These are phyloP conservation scores for Hygrophila difformis DNA, from an alignment of 257 asterid species.

Conservation along the genomic window DNA sequence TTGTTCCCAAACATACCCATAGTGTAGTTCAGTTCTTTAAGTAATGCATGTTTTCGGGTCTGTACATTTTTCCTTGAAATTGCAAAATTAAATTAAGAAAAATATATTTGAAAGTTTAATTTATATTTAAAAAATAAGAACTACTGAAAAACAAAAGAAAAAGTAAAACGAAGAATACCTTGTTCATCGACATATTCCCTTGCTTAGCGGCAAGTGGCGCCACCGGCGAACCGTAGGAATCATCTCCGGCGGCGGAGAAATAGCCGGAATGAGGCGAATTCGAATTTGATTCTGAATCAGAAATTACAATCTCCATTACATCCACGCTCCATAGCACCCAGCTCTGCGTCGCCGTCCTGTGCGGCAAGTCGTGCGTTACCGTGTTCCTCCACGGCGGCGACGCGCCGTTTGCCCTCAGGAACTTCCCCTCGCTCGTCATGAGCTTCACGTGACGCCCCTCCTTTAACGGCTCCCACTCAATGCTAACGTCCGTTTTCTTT, in stretches of 20 bases:
- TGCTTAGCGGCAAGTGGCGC: background rate
- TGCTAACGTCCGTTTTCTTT: constrained; percentile 16
- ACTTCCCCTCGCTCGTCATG: constrained; percentile 47
- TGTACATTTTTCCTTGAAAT: too few relatives aligned
- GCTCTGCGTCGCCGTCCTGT: constrained; percentile 59
- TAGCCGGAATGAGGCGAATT: constrained; percentile 27
- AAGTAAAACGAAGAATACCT: constrained; percentile 21
- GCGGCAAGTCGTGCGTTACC: constrained; percentile 68
- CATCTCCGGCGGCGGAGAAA: constrained; percentile 26
- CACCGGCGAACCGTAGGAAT: constrained; percentile 34
- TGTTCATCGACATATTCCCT: constrained; percentile 11
- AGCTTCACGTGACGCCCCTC: constrained; percentile 59
- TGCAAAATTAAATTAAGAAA: too few relatives aligned
- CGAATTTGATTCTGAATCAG: constrained; percentile 24
- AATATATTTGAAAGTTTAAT: too few relatives aligned
- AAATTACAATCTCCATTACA: constrained; percentile 34
- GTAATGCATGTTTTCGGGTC: too few relatives aligned
- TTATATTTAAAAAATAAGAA: too few relatives aligned
- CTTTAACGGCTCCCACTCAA: constrained; percentile 67
- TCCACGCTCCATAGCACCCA: constrained; percentile 83
- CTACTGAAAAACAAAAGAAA: too few relatives aligned
- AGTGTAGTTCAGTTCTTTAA: too few relatives aligned
- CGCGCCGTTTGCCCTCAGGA: constrained; percentile 75
- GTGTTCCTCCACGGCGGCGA: constrained; percentile 80
- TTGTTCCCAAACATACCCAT: too few relatives aligned